These are phyloP conservation scores for Hypsizygus ulmarius DNA, from an alignment of 1,284 basidiomycete genomes.

Conservation along the genomic window DNA sequence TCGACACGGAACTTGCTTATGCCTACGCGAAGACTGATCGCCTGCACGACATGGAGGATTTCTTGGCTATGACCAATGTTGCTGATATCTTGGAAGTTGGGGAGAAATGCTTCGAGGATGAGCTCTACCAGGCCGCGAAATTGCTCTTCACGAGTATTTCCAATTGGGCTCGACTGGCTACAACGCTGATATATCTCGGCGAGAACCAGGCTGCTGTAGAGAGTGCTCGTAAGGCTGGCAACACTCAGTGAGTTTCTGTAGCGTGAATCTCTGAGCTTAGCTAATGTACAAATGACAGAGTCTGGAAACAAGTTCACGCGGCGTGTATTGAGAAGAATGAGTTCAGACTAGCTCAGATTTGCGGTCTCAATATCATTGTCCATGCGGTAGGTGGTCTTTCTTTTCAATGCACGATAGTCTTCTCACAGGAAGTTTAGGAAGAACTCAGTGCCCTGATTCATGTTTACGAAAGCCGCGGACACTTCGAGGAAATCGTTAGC, in stretches of 20 bases:
- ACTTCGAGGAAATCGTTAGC: slow-evolving; percentile 92
- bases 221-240: slow-evolving; percentile 97
- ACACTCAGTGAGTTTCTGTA: slow-evolving; percentile 78
- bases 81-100: slow-evolving; percentile 95
- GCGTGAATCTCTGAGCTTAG: neutral
- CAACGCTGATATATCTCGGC: slow-evolving; percentile 96
- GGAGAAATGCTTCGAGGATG: slow-evolving; percentile 99
- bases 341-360: slow-evolving; percentile 98
- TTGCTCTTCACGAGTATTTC: slow-evolving; percentile 95
- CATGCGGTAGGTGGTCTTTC: slow-evolving; percentile 62
- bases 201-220: slow-evolving; percentile 99
- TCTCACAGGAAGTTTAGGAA: slow-evolving; percentile 50
- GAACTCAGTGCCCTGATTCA: slow-evolving; percentile 83
- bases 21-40: slow-evolving; percentile 97
- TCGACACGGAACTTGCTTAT: slow-evolving; percentile 96
- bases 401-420: neutral
- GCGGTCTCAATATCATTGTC: slow-evolving; percentile 94
- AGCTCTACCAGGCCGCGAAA: slow-evolving; percentile 96
- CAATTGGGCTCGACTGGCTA: slow-evolving; percentile 97
- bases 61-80: slow-evolving; percentile 98
- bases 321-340: slow-evolving; percentile 98
- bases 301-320: slow-evolving; percentile 99
- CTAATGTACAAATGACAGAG: slow-evolving; percentile 44
- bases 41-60: slow-evolving; percentile 99
- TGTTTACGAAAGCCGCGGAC: slow-evolving; percentile 88